Evolutionary conservation across 2,329 filamentous ascomycete species (phyloP).

Genomic region (Exophiala oligosperma): DNA sequence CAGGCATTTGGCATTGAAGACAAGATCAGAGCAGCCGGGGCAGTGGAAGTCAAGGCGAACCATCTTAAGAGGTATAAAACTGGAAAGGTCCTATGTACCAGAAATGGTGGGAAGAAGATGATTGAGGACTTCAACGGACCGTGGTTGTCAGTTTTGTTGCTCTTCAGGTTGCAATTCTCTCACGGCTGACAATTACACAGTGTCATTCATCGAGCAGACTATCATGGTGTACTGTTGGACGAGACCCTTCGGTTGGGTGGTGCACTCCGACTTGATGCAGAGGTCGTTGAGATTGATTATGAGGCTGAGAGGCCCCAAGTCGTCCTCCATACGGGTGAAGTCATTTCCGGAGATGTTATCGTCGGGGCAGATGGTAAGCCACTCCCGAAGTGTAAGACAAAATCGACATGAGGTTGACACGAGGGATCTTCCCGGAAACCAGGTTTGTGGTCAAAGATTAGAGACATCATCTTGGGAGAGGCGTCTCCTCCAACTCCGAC

Average conservation of each 20-base stretch:
- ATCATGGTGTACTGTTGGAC: conserved; percentile 44
- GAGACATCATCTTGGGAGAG: conserved; percentile 45
- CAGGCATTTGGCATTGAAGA: conserved; percentile 32
- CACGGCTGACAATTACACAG: not conserved
- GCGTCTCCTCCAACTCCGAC: conserved; percentile 50
- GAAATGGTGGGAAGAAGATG: conserved; percentile 4
- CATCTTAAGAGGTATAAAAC: conserved; percentile 34
- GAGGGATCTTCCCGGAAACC: too few species aligned
- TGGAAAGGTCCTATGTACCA: conserved; percentile 33
- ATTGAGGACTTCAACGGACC: conserved; percentile 3
- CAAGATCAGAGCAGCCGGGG: conserved; percentile 25
- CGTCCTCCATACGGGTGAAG: conserved; percentile 7
- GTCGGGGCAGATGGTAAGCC: conserved; percentile 47
- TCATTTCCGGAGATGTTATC: conserved; percentile 39
- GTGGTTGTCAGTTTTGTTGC: conserved; percentile 1
- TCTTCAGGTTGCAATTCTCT: not conserved
- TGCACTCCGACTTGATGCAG: conserved; percentile 30
- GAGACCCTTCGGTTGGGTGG: conserved; percentile 42
- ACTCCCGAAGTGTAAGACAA: too few species aligned
- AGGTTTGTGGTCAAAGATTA: conserved; percentile 42
- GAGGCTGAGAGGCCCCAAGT: conserved; percentile 35
- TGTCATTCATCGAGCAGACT: conserved; percentile 49
- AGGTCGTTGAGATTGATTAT: conserved; percentile 31
- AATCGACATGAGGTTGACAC: too few species aligned
- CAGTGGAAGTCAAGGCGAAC: conserved; percentile 33